Percentiles rank a stretch among this genome's conserved stretches.
Evolutionary conservation across 1,284 basidiomycete genomes (phyloP).

Genomic region (Anthracocystis setariae): DNA sequence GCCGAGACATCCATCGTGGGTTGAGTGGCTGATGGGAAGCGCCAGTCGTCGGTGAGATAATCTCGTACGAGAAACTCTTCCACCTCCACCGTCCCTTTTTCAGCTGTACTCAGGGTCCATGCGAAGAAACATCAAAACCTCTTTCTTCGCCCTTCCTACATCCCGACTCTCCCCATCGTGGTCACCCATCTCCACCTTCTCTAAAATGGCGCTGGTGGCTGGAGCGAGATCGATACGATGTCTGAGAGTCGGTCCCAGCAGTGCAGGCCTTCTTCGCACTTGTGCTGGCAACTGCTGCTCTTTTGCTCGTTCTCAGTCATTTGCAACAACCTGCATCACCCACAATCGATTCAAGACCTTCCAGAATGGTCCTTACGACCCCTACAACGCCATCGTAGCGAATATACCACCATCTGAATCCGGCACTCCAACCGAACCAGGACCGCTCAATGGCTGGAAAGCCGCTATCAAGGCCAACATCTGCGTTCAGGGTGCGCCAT

Average conservation of each 20-base stretch:
- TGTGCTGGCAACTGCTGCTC: slow-evolving; percentile 28
- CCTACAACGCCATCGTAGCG: slow-evolving; percentile 45
- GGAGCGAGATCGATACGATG: slow-evolving; percentile 2
- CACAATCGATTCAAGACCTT: not conserved
- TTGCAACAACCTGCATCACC: slow-evolving; percentile 1
- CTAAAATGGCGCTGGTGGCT: not conserved
- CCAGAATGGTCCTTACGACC: slow-evolving; percentile 33
- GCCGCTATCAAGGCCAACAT: slow-evolving; percentile 65
- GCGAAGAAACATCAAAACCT: no score
- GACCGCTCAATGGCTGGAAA: slow-evolving; percentile 49
- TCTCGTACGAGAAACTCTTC: not conserved
- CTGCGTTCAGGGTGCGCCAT: slow-evolving; percentile 40
- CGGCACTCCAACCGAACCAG: not conserved
- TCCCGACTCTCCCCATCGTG: not conserved
- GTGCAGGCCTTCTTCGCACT: not conserved
- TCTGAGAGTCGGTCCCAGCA: slow-evolving; percentile 26
- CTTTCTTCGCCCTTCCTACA: no score
- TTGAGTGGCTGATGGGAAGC: no score
- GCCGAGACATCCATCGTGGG: no score
- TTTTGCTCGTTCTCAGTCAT: slow-evolving; percentile 1
- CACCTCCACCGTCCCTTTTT: no score
- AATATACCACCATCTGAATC: not conserved
- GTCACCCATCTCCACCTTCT: not conserved
- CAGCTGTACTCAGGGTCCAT: slow-evolving; percentile 4
- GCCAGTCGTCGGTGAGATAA: no score